Percentiles rank a stretch among this genome's conserved stretches.
These are phyloP conservation scores for Xylaria multiplex DNA, from an alignment of 2,329 filamentous ascomycete genomes.

Conservation along the genomic window DNA sequence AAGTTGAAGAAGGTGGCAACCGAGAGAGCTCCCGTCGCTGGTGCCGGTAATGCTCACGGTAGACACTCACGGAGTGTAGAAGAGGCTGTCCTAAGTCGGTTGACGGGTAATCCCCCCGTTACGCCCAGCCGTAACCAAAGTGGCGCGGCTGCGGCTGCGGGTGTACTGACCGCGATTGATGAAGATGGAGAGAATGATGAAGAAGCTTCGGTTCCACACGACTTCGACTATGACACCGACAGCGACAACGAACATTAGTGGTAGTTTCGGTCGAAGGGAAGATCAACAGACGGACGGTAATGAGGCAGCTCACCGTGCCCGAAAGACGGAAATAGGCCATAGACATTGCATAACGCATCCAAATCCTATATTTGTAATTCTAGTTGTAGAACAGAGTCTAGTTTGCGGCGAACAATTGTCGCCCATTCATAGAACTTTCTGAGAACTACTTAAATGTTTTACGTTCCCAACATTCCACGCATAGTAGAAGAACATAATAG, in stretches of 20 bases:
- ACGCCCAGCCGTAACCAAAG: slow-evolving; percentile 44
- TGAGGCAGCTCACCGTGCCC: neutral
- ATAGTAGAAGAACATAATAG: neutral
- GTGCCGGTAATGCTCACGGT: slow-evolving; percentile 41
- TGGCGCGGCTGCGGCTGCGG: slow-evolving; percentile 77
- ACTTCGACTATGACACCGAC: slow-evolving; percentile 84
- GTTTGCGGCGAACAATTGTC: neutral
- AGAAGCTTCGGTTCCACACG: slow-evolving; percentile 74
- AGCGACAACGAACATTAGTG: slow-evolving; percentile 60
- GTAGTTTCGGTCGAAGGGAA: neutral
- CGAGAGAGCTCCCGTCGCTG: slow-evolving; percentile 68
- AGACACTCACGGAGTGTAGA: slow-evolving; percentile 48
- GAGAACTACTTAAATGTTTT: neutral
- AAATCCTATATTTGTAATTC: slow-evolving; percentile 21
- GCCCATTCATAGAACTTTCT: neutral
- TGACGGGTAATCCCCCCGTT: slow-evolving; percentile 42
- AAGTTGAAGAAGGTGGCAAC: slow-evolving; percentile 85
- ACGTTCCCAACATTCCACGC: neutral
- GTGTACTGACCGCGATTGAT: slow-evolving; percentile 85
- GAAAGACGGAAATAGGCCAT: slow-evolving; percentile 1
- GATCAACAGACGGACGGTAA: neutral
- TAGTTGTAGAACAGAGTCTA: slow-evolving; percentile 31
- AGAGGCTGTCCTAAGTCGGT: slow-evolving; percentile 48
- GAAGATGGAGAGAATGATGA: slow-evolving; percentile 81
- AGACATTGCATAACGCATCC: slow-evolving; percentile 5